Base-by-base conservation (phyloP, 805 yeast species). In the Suhomyces tanzawaensis region DNA sequence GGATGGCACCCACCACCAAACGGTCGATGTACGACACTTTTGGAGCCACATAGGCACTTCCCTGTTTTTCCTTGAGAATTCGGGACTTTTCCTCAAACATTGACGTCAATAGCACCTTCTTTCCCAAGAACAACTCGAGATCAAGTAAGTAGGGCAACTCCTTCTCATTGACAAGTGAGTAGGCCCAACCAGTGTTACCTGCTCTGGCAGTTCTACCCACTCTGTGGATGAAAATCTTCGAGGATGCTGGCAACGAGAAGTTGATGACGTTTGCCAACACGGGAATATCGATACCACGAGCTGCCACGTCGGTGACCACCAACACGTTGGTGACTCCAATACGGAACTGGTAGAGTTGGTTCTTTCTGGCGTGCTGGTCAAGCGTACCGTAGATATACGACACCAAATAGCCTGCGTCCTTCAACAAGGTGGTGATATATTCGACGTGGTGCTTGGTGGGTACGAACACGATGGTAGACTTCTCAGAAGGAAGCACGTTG, bases 161-260 rank as follows among this genome's bases (percentile, higher is more conserved):
- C 39, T 78, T 72, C 47, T 89, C 95, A 41, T 81, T 74, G 6
- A 90, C 83, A 43, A 93, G 78, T 3, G 96, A 83, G 59, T 86
- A 93, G 0, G 99, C 99, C 95, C 97, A 89, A 57, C 99, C 99
- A 51, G 76, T 80, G 58, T 88, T 84, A 58, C 99, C 99, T 7
- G 99, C 99, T 75, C 99, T 85, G 8, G 99, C 99, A 32, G 99
- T 93, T 75, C 99, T 82, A 62, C 99, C 99, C 32, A 93, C 98
- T 66, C 99, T 81, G 65, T 93, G 99, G 39, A 93, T 77, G 62
- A 93, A 93, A 42, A 91, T 85, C 62, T 95, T 93, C 3, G 97
- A 88, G 1, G 95, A 82, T 1, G 88, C 84, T 8, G 98, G 98
- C 43, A 93, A 71, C 1, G 96, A 80, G 62, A 77, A 93, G 60